Evolutionary conservation across 73 alveolate species (phyloP).

Genomic region (Stentor coeruleus): DNA sequence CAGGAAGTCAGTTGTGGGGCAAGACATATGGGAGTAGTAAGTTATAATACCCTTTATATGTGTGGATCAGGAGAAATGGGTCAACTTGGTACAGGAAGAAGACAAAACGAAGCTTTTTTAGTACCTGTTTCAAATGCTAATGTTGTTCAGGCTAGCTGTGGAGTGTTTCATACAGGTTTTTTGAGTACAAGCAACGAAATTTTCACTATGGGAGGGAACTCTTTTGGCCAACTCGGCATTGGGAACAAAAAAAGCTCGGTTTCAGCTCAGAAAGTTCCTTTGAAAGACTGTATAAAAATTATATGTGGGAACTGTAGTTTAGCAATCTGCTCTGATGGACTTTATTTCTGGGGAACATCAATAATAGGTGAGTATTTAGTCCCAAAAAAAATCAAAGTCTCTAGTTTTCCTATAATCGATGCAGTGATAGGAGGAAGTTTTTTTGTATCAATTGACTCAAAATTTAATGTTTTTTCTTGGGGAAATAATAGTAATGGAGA

Average conservation of each 20-base stretch:
- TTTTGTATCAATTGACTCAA: constrained; percentile 34
- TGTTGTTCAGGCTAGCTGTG: constrained; percentile 65
- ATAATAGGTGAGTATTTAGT: constrained; percentile 51
- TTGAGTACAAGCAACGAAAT: constrained; percentile 69
- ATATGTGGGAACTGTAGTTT: constrained; percentile 62
- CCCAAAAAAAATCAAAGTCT: constrained; percentile 30
- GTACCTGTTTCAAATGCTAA: constrained; percentile 19
- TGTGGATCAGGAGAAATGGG: constrained; percentile 47
- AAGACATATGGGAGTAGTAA: constrained; percentile 34
- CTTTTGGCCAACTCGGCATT: constrained; percentile 83
- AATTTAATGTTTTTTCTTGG: constrained; percentile 46
- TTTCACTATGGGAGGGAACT: constrained; percentile 73
- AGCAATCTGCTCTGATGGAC: constrained; percentile 37
- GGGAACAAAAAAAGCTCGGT: constrained; percentile 47
- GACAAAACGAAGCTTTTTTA: constrained; percentile 27
- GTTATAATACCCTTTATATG: constrained; percentile 7
- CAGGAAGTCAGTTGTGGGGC: constrained; percentile 38
- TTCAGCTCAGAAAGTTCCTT: constrained; percentile 29
- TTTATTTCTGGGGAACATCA: constrained; percentile 61
- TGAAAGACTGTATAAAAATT: constrained; percentile 36
- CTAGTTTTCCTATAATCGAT: constrained; percentile 19
- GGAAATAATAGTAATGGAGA: constrained; percentile 57
- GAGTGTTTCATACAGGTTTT: constrained; percentile 74
- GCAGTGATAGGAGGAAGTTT: constrained; percentile 47
- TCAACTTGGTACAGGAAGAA: constrained; percentile 31